These are phyloP conservation scores for Euphrasia confusa DNA, from an alignment of 257 asterid species.

Conservation along the genomic window DNA sequence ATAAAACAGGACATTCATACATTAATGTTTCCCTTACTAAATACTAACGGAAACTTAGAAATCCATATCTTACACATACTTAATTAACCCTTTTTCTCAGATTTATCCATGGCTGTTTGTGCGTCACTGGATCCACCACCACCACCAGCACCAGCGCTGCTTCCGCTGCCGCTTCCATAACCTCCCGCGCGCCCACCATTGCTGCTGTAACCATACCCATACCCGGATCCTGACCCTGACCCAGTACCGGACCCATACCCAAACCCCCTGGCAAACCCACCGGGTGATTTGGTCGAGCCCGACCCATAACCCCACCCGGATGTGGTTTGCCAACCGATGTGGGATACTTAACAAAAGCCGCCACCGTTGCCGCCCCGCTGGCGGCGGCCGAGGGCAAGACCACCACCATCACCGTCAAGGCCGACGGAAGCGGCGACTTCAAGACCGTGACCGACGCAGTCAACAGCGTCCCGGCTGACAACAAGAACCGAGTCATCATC, in stretches of 20 bases:
- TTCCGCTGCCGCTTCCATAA: constrained; percentile 38
- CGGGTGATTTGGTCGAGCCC: constrained; percentile 45
- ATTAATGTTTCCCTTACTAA: no score
- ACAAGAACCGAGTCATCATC: constrained; percentile 44
- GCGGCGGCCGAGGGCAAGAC: constrained; percentile 31
- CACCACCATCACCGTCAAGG: constrained; percentile 34
- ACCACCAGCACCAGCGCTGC: constrained; percentile 23
- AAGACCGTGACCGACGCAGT: constrained; percentile 60
- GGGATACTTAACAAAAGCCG: no score
- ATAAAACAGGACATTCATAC: no score
- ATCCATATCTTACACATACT: no score
- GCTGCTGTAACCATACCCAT: constrained; percentile 39
- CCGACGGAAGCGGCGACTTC: constrained; percentile 58
- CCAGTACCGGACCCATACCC: constrained; percentile 45
- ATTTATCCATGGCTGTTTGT: not conserved
- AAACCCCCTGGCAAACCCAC: constrained; percentile 38
- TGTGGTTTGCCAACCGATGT: no score
- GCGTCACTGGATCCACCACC: constrained; percentile 8
- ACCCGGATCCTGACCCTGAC: constrained; percentile 35
- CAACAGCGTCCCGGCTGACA: constrained; percentile 43
- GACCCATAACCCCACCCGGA: constrained; percentile 67
- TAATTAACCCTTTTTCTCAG: not conserved
- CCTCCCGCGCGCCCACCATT: constrained; percentile 39
- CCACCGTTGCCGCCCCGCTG: constrained; percentile 28
- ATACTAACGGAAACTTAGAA: no score